A percentile compares a stretch with the other conserved stretches of the same genome.
Conservation (phyloP, 805 yeast genomes). For the Myxozyma neglecta region DNA sequence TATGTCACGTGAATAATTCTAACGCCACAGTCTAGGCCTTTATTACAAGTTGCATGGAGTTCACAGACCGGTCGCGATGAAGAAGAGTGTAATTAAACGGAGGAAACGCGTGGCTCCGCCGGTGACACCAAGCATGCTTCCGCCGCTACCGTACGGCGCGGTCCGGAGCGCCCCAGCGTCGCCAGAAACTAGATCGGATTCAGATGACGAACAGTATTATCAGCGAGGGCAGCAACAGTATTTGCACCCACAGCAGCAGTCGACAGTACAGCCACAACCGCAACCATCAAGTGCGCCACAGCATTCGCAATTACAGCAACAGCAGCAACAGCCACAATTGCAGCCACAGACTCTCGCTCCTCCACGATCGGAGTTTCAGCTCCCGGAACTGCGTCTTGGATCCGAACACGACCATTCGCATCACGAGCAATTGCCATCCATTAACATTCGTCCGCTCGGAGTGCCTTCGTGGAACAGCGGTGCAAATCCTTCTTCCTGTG, state of each 20-base stretch:
- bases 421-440: conserved; percentile 1
- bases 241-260: background rate
- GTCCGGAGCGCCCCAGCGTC: conserved; percentile 1
- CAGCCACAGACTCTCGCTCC: conserved; percentile 2
- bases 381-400: conserved; percentile 7
- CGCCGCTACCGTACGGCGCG: conserved; percentile 14
- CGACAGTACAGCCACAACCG: background rate
- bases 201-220: conserved; percentile 11
- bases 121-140: conserved; percentile 21
- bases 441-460: background rate
- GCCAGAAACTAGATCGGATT: background rate
- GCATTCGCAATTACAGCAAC: background rate
- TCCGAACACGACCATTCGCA: background rate
- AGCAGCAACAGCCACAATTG: conserved; percentile 6
- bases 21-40: conserved; percentile 40
- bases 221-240: background rate
- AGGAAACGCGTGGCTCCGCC: conserved; percentile 53
- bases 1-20: conserved; percentile 1
- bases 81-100: conserved; percentile 69
- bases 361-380: conserved; percentile 3
- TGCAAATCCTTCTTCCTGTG: background rate
- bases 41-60: conserved; percentile 73
- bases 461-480: conserved; percentile 7
- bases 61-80: conserved; percentile 76
- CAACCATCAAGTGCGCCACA: background rate